Percentiles rank a stretch among this genome's conserved stretches.
phyloP scores from a whole-genome alignment of 2,329 filamentous ascomycete genomes.

The Cladophialophora exuberans region DNA sequence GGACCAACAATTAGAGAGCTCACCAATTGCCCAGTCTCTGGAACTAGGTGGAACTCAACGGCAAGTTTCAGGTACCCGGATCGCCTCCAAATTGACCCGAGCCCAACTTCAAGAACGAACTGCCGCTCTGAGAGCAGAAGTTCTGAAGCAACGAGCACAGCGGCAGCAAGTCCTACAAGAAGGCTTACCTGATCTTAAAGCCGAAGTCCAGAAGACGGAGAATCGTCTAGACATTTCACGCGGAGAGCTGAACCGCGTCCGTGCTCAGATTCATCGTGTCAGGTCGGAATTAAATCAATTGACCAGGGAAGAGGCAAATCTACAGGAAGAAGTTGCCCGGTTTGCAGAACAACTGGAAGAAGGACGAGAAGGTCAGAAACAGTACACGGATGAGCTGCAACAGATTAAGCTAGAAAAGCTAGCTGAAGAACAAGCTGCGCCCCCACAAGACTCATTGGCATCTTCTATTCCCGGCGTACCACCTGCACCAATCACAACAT shows the following conservation, averaged over 20 bases:
- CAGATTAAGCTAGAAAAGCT: slow-evolving; percentile 50
- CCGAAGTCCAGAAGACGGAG: slow-evolving; percentile 47
- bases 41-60: slow-evolving; percentile 3
- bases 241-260: slow-evolving; percentile 38
- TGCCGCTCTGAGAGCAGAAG: slow-evolving; percentile 35
- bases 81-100: slow-evolving; percentile 26
- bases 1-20: slow-evolving; percentile 12
- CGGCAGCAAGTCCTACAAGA: slow-evolving; percentile 55
- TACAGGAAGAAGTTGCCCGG: slow-evolving; percentile 51
- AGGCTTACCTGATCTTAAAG: slow-evolving; percentile 50
- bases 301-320: slow-evolving; percentile 41
- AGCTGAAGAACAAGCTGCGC: slow-evolving; percentile 19
- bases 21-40: slow-evolving; percentile 7
- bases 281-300: slow-evolving; percentile 19
- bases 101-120: slow-evolving; percentile 28
- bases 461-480: neutral
- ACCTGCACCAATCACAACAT: neutral
- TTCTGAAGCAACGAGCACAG: slow-evolving; percentile 43
- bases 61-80: neutral
- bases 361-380: slow-evolving; percentile 45
- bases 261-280: slow-evolving; percentile 22
- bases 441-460: neutral
- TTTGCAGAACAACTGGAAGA: slow-evolving; percentile 43
- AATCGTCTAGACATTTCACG: slow-evolving; percentile 40
- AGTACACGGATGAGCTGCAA: slow-evolving; percentile 54